Base-by-base conservation (phyloP, 2,329 filamentous ascomycete species). In the Alternaria postmessia region DNA sequence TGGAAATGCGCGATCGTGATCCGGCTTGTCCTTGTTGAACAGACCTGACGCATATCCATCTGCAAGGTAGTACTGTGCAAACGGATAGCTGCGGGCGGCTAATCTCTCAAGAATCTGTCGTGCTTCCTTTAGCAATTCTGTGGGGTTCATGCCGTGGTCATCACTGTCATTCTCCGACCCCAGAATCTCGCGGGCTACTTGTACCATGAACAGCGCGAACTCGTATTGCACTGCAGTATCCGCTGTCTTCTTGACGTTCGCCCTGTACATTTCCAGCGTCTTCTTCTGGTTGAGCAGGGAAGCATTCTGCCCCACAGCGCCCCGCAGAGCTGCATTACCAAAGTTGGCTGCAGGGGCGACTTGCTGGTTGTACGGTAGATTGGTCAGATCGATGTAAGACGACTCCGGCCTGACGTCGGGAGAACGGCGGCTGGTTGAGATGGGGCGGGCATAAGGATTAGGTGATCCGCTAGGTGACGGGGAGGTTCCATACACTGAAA, bases 211-310 rank as follows among this genome's bases (percentile, higher is more conserved):
- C 38, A 98, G 87, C 2, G 95, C 95, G 80, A 99, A 98, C 30
- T 96, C 95, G 78, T 98, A 98, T 78, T 97, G 93, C 34, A 96
- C 91, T 4, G 91, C 89, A 16, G 90, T 85, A 78, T 97, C 93
- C 64, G 91, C 95, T 3, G 95, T 96, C 83, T 99, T 99, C 82
- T 97, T 98, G 59, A 97, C 92, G 74, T 98, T 99, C 56, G 91
- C 90, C 44, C 94, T 88, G 78, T 99, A 99, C 94, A 98, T 97
- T 56, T 98, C 94, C 49, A 99, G 86, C 2, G 95, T 99, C 81
- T 98, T 94, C 75, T 94, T 92, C 34, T 92, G 90, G 73, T 93
- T 94, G 30, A 99, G 86, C 12, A 99, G 85, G 20, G 94, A 97
- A 4, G 94, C 94, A 81, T 96, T 96, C 74, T 88, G 91, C 44